These are phyloP conservation scores for Kodamaea alishanica DNA, from an alignment of 1,139 yeast genomes.

Conservation along the genomic window DNA sequence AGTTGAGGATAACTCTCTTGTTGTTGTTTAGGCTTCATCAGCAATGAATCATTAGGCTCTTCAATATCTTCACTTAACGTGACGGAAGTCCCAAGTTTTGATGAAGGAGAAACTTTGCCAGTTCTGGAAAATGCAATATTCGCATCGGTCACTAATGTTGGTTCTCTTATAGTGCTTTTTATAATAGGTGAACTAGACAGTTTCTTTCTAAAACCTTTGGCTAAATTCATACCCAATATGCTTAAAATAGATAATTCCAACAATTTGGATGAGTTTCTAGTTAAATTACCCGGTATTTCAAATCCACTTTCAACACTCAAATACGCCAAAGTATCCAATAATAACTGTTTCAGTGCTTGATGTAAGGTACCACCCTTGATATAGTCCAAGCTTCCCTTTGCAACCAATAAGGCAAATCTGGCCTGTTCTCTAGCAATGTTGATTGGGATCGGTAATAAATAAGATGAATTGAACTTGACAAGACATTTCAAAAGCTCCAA, in stretches of 20 bases:
- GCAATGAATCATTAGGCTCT: neutral
- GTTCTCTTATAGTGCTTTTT: no score
- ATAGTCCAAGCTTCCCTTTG: constrained; percentile 78
- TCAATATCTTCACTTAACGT: neutral
- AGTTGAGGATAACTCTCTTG: constrained; percentile 1
- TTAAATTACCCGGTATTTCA: constrained; percentile 58
- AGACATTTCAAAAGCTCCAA: constrained; percentile 56
- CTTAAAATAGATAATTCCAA: constrained; percentile 57
- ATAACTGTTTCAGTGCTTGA: constrained; percentile 59
- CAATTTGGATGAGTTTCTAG: constrained; percentile 51
- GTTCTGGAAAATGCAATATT: neutral
- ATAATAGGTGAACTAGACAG: constrained; percentile 7
- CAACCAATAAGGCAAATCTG: constrained; percentile 64
- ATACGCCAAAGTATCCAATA: constrained; percentile 47
- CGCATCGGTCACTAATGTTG: neutral
- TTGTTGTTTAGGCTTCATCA: neutral
- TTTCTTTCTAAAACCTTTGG: constrained; percentile 21
- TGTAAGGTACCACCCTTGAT: constrained; percentile 80
- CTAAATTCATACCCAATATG: constrained; percentile 38
- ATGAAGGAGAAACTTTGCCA: constrained; percentile 8
- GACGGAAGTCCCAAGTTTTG: constrained; percentile 4
- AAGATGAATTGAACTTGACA: constrained; percentile 35
- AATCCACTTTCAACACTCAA: constrained; percentile 48
- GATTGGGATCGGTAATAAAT: constrained; percentile 60
- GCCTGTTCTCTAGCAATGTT: constrained; percentile 70